Evolutionary conservation across 2,329 filamentous ascomycete genomes (phyloP), one percentile per base, ranked within the genome.

Genomic region (Colletotrichum higginsianum): DNA sequence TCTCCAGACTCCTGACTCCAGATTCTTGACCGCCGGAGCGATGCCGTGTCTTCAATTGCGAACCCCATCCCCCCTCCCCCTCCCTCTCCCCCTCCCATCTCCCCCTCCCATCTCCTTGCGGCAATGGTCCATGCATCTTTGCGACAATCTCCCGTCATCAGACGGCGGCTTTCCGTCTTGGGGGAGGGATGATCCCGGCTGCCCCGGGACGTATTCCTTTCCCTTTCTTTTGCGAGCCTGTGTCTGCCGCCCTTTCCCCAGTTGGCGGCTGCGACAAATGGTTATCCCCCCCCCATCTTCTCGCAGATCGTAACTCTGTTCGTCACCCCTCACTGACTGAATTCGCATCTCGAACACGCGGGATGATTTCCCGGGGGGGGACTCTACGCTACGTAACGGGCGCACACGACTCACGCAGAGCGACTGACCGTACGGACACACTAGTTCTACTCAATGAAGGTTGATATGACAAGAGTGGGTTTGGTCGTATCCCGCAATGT

Each of bases 131-230:
- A 63, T 58, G 65, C 68, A 55, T 53, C 57, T 52, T 52, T 63
- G 58, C 68, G 65, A 64, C 58, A 49, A 60, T 68, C 58, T 67
- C 68, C 58, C 68, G 68, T 68, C 68, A 71, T 71, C 68, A 60
- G 67, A 67, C 67, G 67, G 67, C 11, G 30, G 30, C 30, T 30
- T 55, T 58, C 52, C 49, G 53, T 53, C 65, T 63, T 68, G n/a
- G 49, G 50, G 30, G 56, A 23, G 44, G 30, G 46, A 40, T 47
- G 23, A 35, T 30, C 61, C 50, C 50, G 49, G 26, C 30, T 35
- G 40, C 38, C 21, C 61, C 50, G 30, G 61, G 26, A 46, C 49
- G 52, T 65, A 50, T 40, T 23, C 46, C 18, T 49, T 46, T 16
- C 40, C 38, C 46, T 50, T 35, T 11, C 30, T 30, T 55, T 30